These are phyloP conservation scores for Trichophyton verrucosum DNA, from an alignment of 2,329 filamentous ascomycete genomes.

Conservation along the genomic window DNA sequence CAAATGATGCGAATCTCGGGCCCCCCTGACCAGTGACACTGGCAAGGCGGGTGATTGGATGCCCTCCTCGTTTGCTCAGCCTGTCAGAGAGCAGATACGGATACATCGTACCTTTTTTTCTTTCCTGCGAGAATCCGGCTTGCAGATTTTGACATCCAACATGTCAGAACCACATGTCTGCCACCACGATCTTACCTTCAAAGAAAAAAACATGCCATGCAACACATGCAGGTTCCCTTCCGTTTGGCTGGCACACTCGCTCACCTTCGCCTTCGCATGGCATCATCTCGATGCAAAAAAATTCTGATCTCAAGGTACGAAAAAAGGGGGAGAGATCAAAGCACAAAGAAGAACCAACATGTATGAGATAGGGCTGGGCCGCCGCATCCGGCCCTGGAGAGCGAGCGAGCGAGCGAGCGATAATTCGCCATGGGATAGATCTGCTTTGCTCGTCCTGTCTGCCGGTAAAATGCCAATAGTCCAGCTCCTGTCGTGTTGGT, in stretches of 20 bases:
- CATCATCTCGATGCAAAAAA: background rate
- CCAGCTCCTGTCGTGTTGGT: too few species aligned
- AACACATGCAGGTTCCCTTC: background rate
- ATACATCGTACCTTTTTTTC: too few species aligned
- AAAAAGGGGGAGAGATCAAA: background rate
- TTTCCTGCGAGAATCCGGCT: background rate
- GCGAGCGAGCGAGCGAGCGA: too few species aligned
- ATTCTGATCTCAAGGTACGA: too few species aligned
- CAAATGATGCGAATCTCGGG: too few species aligned
- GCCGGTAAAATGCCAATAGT: too few species aligned
- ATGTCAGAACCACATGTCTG: slow-evolving; percentile 1
- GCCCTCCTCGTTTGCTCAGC: background rate
- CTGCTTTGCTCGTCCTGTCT: too few species aligned
- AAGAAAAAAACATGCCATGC: background rate
- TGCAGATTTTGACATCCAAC: background rate
- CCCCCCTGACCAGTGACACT: background rate
- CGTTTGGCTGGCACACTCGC: background rate
- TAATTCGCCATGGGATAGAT: too few species aligned
- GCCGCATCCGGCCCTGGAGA: too few species aligned
- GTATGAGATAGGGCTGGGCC: background rate
- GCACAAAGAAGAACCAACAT: background rate
- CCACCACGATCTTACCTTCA: background rate
- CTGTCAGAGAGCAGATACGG: background rate
- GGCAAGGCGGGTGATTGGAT: background rate
- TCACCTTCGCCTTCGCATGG: background rate